phyloP scores from a whole-genome alignment of 2,329 filamentous ascomycete species.

The Fusarium praegraminearum region DNA sequence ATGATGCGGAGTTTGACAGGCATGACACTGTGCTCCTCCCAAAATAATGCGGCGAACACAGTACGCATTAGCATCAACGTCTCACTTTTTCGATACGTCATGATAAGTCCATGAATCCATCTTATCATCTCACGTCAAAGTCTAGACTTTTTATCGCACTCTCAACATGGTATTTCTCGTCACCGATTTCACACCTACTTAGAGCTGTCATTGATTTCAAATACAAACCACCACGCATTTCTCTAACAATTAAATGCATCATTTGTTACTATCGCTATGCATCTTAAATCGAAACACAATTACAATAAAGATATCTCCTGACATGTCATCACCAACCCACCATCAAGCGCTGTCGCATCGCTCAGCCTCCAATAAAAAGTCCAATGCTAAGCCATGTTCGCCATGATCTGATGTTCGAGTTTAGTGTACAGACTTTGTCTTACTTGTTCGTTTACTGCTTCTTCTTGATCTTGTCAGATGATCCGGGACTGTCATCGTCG shows the following conservation, averaged over 20 bases:
- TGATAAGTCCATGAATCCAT: constrained; percentile 19
- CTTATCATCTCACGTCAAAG: constrained; percentile 20
- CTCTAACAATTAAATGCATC: constrained; percentile 8
- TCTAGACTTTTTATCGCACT: not conserved
- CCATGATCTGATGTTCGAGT: constrained; percentile 34
- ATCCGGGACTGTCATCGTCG: constrained; percentile 46
- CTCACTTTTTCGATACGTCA: constrained; percentile 30
- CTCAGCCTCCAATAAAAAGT: not conserved
- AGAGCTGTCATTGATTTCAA: not conserved
- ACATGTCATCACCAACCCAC: constrained; percentile 16
- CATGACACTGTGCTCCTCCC: not conserved
- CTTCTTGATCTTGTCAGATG: constrained; percentile 44
- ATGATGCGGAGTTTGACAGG: not conserved
- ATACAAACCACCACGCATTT: not conserved
- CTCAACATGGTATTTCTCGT: not conserved
- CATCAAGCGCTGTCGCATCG: not conserved
- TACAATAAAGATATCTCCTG: not conserved
- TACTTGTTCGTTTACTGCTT: constrained; percentile 23
- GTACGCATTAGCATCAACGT: not conserved
- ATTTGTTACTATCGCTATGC: constrained; percentile 31
- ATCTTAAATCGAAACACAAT: constrained; percentile 8
- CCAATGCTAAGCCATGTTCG: constrained; percentile 11
- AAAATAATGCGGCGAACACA: not conserved
- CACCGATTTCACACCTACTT: not conserved
- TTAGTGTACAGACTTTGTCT: constrained; percentile 4